A percentile compares a stretch with the other conserved stretches of the same genome.
phyloP scores from a whole-genome alignment of 768 basidiomycete genomes.

The Auricularia cornea region DNA sequence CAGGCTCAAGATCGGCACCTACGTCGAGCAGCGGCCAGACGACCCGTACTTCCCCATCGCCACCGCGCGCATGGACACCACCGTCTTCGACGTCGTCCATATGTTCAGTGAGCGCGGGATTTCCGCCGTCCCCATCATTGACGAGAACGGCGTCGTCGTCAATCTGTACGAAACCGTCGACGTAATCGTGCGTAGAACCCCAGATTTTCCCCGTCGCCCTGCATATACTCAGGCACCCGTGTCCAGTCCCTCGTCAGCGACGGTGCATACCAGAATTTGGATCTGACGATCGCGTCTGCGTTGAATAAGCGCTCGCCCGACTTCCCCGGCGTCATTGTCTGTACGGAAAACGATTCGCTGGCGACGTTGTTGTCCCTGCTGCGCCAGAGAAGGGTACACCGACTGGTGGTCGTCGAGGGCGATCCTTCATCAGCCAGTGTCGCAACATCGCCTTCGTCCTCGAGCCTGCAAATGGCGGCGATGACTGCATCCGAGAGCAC shows the following conservation, averaged over 20 bases:
- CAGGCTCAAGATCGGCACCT: constrained; percentile 88
- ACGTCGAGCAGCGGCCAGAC: constrained; percentile 50
- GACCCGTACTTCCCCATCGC: constrained; percentile 86
- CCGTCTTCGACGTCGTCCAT: constrained; percentile 96
- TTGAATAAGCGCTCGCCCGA: constrained; percentile 86
- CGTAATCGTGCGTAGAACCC: constrained; percentile 50
- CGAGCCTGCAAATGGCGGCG: background rate
- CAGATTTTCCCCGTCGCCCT: constrained; percentile 40
- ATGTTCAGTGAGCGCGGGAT: constrained; percentile 96
- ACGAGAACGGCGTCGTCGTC: constrained; percentile 85
- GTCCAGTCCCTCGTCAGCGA: constrained; percentile 71
- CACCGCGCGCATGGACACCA: constrained; percentile 82
- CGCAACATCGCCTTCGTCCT: background rate
- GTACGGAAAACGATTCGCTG: constrained; percentile 85
- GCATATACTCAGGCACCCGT: constrained; percentile 31
- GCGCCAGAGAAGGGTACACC: constrained; percentile 88
- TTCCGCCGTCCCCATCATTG: constrained; percentile 93
- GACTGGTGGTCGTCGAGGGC: constrained; percentile 91
- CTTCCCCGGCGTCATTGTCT: constrained; percentile 95
- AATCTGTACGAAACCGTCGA: constrained; percentile 98
- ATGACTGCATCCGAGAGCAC: background rate
- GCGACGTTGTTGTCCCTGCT: constrained; percentile 85
- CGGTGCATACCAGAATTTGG: constrained; percentile 92
- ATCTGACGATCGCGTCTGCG: constrained; percentile 88
- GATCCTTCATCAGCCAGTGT: constrained; percentile 28